Evolutionary conservation across 1,284 basidiomycete species (phyloP).

Genomic region (Cutaneotrichosporon mucoides): DNA sequence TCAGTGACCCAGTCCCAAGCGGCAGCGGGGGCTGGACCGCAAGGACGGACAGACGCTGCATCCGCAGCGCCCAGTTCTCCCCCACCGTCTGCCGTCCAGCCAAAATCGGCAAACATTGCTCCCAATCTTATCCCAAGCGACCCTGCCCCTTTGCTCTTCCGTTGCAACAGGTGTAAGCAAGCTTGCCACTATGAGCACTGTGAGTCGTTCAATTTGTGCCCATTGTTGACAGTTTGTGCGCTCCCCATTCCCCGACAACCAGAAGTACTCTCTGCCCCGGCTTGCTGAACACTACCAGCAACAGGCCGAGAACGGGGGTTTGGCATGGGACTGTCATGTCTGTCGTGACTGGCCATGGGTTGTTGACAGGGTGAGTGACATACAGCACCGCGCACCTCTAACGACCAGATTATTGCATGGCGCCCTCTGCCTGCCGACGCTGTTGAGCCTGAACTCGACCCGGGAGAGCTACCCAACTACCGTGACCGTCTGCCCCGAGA

Average conservation of each 20-base stretch:
- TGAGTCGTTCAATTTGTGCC: slow-evolving; percentile 13
- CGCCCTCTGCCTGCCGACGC: slow-evolving; percentile 66
- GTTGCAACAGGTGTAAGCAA: slow-evolving; percentile 74
- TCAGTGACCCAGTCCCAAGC: too few species aligned
- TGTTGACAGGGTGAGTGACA: slow-evolving; percentile 58
- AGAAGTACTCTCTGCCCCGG: slow-evolving; percentile 17
- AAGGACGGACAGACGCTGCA: neutral
- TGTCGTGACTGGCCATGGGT: slow-evolving; percentile 68
- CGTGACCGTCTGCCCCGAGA: slow-evolving; percentile 68
- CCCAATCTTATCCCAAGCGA: slow-evolving; percentile 1
- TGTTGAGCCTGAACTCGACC: slow-evolving; percentile 53
- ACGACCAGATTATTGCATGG: slow-evolving; percentile 74
- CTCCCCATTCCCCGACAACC: slow-evolving; percentile 17
- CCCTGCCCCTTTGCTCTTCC: slow-evolving; percentile 58
- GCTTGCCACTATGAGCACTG: slow-evolving; percentile 71
- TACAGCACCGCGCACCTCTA: neutral
- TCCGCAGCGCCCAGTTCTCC: too few species aligned
- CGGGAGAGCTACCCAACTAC: slow-evolving; percentile 54
- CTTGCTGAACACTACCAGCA: slow-evolving; percentile 58
- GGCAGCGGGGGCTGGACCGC: too few species aligned
- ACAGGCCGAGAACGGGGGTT: slow-evolving; percentile 24
- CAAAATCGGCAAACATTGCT: neutral
- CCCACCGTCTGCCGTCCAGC: neutral
- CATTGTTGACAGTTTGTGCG: slow-evolving; percentile 21
- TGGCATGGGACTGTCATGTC: slow-evolving; percentile 71